Percentiles rank a stretch among this genome's conserved stretches.
These are phyloP conservation scores for Hypomyces rosellus DNA, from an alignment of 2,329 filamentous ascomycete species.

Conservation along the genomic window DNA sequence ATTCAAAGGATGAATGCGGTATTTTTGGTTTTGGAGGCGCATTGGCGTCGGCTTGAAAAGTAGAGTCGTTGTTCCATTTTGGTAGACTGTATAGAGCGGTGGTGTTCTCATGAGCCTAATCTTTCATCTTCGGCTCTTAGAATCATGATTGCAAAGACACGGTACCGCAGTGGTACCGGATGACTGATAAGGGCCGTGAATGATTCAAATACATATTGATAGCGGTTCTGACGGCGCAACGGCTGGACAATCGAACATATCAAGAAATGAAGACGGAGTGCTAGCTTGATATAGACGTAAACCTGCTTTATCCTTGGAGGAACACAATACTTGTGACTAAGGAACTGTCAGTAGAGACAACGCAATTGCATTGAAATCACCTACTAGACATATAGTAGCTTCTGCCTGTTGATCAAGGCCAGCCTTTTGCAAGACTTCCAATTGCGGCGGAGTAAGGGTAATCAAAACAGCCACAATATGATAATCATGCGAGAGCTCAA, in stretches of 20 bases:
- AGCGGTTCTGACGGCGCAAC: constrained; percentile 1
- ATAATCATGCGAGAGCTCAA: background rate
- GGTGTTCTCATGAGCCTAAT: background rate
- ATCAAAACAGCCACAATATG: background rate
- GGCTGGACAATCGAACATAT: constrained; percentile 6
- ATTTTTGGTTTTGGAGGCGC: too few species aligned
- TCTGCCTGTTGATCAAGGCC: background rate
- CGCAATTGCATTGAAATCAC: background rate
- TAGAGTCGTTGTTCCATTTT: too few species aligned
- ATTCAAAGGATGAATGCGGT: too few species aligned
- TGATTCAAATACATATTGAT: constrained; percentile 2
- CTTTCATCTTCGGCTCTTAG: constrained; percentile 5
- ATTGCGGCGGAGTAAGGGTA: background rate
- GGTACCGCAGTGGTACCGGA: constrained; percentile 2
- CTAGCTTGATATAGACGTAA: constrained; percentile 9
- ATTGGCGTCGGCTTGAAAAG: too few species aligned
- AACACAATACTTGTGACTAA: background rate
- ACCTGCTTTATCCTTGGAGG: background rate
- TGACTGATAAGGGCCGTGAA: background rate
- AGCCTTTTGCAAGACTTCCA: background rate
- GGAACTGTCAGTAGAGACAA: too few species aligned
- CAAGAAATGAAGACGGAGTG: constrained; percentile 4
- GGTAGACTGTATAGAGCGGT: too few species aligned
- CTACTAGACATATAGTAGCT: background rate
- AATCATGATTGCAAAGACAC: constrained; percentile 2